Conservation (phyloP, 768 basidiomycete genomes). For the Amanita jacksonii region DNA sequence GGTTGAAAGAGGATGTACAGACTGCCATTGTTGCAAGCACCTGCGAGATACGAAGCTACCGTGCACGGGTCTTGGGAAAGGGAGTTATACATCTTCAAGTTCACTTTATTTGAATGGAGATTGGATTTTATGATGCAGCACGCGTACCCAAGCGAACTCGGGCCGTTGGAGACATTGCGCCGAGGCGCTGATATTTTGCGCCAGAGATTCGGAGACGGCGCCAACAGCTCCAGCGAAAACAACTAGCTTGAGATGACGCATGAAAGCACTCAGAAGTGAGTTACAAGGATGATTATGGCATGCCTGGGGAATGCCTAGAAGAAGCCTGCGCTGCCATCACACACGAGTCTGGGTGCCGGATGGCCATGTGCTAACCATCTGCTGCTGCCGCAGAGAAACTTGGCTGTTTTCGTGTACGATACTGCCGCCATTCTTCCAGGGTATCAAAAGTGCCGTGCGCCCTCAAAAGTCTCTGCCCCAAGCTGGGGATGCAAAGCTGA, state of each 20-base stretch:
- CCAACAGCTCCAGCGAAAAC: neutral
- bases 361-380: too few relatives aligned
- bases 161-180: neutral
- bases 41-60: constrained; percentile 31
- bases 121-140: neutral
- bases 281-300: too few relatives aligned
- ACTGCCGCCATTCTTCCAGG: too few relatives aligned
- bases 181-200: neutral
- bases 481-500: too few relatives aligned
- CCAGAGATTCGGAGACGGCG: neutral
- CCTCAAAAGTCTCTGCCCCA: too few relatives aligned
- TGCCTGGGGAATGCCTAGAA: too few relatives aligned
- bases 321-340: too few relatives aligned
- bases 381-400: too few relatives aligned
- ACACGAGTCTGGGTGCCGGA: too few relatives aligned
- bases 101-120: neutral
- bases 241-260: neutral
- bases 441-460: too few relatives aligned
- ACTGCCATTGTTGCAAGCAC: constrained; percentile 31
- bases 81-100: constrained; percentile 29
- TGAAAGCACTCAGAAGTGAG: too few relatives aligned
- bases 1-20: constrained; percentile 6
- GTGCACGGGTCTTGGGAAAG: constrained; percentile 32
- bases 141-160: constrained; percentile 21
- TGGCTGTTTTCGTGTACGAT: too few relatives aligned